Evolutionary conservation across 305 asterid species (phyloP).

Genomic region (Fraxinus velutina): DNA sequence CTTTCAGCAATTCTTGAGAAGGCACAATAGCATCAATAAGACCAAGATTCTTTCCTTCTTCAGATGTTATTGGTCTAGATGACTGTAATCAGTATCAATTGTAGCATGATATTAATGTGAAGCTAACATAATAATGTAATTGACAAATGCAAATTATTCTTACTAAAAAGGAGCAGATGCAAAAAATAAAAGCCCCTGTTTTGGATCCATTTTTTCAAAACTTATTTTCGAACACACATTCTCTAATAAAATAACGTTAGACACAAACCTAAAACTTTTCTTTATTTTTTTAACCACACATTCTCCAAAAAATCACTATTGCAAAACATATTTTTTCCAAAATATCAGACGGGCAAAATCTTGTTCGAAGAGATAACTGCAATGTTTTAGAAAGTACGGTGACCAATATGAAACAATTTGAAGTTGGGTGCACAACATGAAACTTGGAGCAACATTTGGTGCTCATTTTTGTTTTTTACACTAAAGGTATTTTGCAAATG

Average conservation of each 20-base stretch:
- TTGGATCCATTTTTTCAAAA: too few relatives aligned
- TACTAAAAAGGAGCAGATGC: not conserved
- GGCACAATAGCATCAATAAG: conserved; percentile 81
- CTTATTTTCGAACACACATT: too few relatives aligned
- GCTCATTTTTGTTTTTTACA: not conserved
- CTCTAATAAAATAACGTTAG: not conserved
- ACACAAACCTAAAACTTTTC: not conserved
- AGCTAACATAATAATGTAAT: conserved; percentile 5
- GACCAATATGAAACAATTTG: not conserved
- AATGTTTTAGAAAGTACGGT: not conserved
- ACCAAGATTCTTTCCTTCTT: conserved; percentile 81
- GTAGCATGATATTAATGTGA: conserved; percentile 6
- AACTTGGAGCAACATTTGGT: not conserved
- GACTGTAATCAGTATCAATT: conserved; percentile 42
- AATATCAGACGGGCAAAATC: not conserved
- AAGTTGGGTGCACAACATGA: not conserved
- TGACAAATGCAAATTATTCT: conserved; percentile 18
- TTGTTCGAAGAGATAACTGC: not conserved
- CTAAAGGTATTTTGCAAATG: not conserved
- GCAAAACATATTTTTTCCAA: not conserved
- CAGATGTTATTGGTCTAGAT: conserved; percentile 69
- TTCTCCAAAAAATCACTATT: not conserved
- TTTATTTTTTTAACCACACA: not conserved
- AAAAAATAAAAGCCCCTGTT: not conserved
- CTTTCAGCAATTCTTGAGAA: conserved; percentile 61